Conservation (phyloP, 163 green algal species). For the Prototheca wickerhamii region DNA sequence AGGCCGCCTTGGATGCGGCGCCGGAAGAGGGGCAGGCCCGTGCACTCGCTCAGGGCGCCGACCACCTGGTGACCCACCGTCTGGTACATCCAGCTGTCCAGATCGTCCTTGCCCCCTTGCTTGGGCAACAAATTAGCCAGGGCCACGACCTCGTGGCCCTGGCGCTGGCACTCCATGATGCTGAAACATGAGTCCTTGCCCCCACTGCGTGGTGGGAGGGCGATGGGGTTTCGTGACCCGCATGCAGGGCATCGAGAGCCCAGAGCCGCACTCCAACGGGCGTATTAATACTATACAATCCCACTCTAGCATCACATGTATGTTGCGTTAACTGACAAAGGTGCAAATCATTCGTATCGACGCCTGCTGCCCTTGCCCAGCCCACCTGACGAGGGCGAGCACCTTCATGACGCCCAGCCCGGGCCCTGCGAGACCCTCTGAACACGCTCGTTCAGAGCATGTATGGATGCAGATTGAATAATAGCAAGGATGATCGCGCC, state of each 20-base stretch:
- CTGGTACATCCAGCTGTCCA: conserved; percentile 96
- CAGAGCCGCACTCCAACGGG: not conserved
- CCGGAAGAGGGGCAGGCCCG: conserved; percentile 77
- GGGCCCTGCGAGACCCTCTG: too few relatives aligned
- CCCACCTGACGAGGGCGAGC: conserved; percentile 25
- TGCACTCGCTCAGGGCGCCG: conserved; percentile 67
- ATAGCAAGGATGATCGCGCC: too few relatives aligned
- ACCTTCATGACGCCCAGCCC: conserved; percentile 27
- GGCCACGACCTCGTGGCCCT: conserved; percentile 86
- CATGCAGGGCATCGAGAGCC: too few relatives aligned
- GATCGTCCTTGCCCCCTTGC: conserved; percentile 54
- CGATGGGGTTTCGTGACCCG: too few relatives aligned
- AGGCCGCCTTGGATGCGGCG: conserved; percentile 59
- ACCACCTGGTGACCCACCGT: conserved; percentile 89
- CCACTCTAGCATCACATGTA: too few relatives aligned
- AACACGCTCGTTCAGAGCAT: too few relatives aligned
- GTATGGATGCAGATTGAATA: too few relatives aligned
- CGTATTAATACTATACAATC: too few relatives aligned
- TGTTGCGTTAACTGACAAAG: too few relatives aligned
- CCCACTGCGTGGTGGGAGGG: conserved; percentile 63
- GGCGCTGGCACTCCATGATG: conserved; percentile 59
- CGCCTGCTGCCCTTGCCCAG: not conserved
- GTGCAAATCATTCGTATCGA: too few relatives aligned
- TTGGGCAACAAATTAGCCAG: conserved; percentile 81
- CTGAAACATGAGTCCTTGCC: conserved; percentile 93